These are phyloP conservation scores for Neoboletus subvelutipes DNA, from an alignment of 768 basidiomycete species.

Conservation along the genomic window DNA sequence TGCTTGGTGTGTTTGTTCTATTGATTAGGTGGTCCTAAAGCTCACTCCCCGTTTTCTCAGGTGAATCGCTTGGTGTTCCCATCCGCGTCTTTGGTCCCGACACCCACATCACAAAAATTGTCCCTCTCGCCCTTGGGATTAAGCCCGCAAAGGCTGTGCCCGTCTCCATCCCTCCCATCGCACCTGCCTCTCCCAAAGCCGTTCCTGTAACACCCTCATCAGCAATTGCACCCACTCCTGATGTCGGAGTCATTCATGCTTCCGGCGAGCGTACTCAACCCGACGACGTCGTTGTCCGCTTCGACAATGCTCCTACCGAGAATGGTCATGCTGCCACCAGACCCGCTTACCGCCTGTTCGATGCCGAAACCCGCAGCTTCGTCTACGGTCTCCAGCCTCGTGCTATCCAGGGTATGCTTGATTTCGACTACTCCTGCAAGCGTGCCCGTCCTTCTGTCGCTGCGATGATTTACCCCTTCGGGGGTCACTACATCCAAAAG, in stretches of 20 bases:
- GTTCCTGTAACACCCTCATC: conserved; percentile 29
- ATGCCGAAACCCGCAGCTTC: conserved; percentile 90
- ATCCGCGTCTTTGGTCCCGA: conserved; percentile 98
- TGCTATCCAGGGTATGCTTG: conserved; percentile 97
- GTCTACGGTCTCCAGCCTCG: conserved; percentile 99
- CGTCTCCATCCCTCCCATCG: conserved; percentile 44
- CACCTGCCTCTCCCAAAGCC: conserved; percentile 42
- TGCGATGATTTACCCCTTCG: conserved; percentile 99
- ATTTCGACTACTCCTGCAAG: conserved; percentile 99
- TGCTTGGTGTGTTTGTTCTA: conserved; percentile 54
- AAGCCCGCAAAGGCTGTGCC: conserved; percentile 37
- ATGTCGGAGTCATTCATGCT: conserved; percentile 71
- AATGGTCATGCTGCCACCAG: conserved; percentile 44
- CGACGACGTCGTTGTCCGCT: conserved; percentile 88
- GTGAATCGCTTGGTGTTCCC: conserved; percentile 94
- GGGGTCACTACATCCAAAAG: conserved; percentile 99
- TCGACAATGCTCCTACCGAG: too few relatives aligned
- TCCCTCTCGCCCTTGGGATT: conserved; percentile 92
- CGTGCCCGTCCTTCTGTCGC: conserved; percentile 90
- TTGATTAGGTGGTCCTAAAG: not conserved
- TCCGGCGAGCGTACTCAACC: conserved; percentile 81
- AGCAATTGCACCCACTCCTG: conserved; percentile 38
- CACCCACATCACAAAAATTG: conserved; percentile 97
- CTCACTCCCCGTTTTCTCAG: conserved; percentile 11
- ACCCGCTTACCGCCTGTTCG: conserved; percentile 89